Base-by-base conservation (phyloP, 2,329 filamentous ascomycete species). In the Aspergillus arachidicola region DNA sequence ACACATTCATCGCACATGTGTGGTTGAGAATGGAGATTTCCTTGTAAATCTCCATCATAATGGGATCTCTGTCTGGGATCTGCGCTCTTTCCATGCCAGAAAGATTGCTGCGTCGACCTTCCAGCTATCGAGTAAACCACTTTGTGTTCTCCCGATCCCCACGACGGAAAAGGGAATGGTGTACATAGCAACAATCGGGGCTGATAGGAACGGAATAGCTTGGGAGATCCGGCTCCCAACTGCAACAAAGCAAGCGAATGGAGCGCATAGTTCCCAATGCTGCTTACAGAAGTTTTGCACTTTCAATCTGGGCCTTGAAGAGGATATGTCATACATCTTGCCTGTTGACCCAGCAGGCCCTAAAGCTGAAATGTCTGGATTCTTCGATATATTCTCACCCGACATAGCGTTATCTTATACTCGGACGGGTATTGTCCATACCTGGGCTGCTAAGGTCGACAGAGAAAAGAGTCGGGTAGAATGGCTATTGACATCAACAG, bases 351-450 rank as follows among this genome's bases (percentile, higher is more conserved):
- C 93, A 57, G 93, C 93, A 1, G 94, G 93, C 1, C 88, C 90
- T 12, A 82, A 86, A 45, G 86, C 89, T 1, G 84, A 89, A 3
- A 86, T 88, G 12, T 91, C 92, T 4, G 91, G 90, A 0, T 96
- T 93, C 66, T 84, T 96, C 36, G 93, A 97, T 75, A 87, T 92
- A 0, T 96, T 97, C 75, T 91, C 93, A 12, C 88, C 90, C 45
- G 93, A 97, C 73, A 88, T 96, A 57, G 93, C 92, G 14, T 88
- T 96, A 30, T 95, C 93, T 0, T 96, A 95, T 74, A 94, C 91
- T 0, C 83, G 86, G 26, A 85, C 84, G 11, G 94, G 93, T 0
- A 81, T 89, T 6, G 85, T 97, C 50, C 88, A 91, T 64, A 94
- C 94, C 45, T 96, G 93, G 93, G 93, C 93, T 4, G 92, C 92